Percentiles rank a stretch among this genome's conserved stretches.
These are phyloP conservation scores for Begonia loranthoides DNA, from an alignment of 306 rosid genomes.

Conservation along the genomic window DNA sequence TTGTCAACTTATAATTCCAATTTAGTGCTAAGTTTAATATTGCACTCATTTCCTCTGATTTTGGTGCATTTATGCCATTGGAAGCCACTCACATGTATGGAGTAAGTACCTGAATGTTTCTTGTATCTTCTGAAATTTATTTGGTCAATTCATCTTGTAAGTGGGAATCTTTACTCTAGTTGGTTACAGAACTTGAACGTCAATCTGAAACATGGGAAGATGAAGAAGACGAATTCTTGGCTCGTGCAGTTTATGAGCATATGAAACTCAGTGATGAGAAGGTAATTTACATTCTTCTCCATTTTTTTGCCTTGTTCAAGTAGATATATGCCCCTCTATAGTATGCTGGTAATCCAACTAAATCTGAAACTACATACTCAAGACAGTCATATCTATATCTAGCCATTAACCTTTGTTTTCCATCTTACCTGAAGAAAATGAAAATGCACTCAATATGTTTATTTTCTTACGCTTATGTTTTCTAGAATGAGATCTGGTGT, in stretches of 20 bases:
- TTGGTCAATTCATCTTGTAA: slow-evolving; percentile 8
- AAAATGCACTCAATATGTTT: neutral
- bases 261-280: slow-evolving; percentile 56
- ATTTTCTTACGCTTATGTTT: slow-evolving; percentile 21
- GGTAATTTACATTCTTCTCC: slow-evolving; percentile 19
- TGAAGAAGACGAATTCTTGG: slow-evolving; percentile 66
- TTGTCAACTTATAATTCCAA: too few relatives aligned
- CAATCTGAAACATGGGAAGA: slow-evolving; percentile 54
- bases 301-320: too few relatives aligned
- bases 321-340: too few relatives aligned
- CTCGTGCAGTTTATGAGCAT: slow-evolving; percentile 56
- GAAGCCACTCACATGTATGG: neutral
- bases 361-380: too few relatives aligned
- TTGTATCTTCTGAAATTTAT: neutral
- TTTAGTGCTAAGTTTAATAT: too few relatives aligned
- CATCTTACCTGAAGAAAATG: too few relatives aligned
- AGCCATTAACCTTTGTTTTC: too few relatives aligned
- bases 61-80: too few relatives aligned
- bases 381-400: too few relatives aligned
- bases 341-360: too few relatives aligned
- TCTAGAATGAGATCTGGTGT: slow-evolving; percentile 49
- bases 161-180: slow-evolving; percentile 13
- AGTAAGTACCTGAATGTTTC: neutral
- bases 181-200: slow-evolving; percentile 28
- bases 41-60: too few relatives aligned